These are phyloP conservation scores for Fusarium sp. DNA, from an alignment of 2,329 filamentous ascomycete species.

Conservation along the genomic window DNA sequence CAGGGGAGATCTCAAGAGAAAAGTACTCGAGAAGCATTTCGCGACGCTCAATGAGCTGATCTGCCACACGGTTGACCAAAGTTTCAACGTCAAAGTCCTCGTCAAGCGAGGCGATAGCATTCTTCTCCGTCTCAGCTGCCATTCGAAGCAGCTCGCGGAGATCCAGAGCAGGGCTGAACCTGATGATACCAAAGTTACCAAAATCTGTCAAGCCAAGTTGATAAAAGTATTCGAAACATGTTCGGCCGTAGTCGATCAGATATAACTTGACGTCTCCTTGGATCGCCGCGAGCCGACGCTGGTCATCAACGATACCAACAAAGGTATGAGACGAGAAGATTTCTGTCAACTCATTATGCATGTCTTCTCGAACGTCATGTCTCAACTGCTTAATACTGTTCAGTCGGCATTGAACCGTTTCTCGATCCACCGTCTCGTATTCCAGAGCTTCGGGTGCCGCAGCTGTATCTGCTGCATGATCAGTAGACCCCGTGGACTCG, in stretches of 20 bases:
- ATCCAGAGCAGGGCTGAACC: constrained; percentile 77
- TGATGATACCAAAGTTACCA: constrained; percentile 88
- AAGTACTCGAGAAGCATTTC: constrained; percentile 96
- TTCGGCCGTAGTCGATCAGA: constrained; percentile 89
- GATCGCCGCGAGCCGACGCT: constrained; percentile 85
- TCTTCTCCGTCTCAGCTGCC: constrained; percentile 74
- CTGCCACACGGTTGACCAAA: constrained; percentile 69
- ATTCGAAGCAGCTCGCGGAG: constrained; percentile 74
- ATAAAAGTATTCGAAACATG: constrained; percentile 91
- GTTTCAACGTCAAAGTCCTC: constrained; percentile 70
- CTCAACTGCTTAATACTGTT: constrained; percentile 87
- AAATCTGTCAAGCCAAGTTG: constrained; percentile 95
- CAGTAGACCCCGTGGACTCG: constrained; percentile 31
- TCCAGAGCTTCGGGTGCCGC: constrained; percentile 61
- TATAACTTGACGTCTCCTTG: constrained; percentile 93
- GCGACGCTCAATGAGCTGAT: constrained; percentile 74
- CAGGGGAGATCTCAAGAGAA: constrained; percentile 78
- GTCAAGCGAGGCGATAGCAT: constrained; percentile 51
- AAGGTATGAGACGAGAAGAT: constrained; percentile 89
- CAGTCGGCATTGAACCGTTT: constrained; percentile 74
- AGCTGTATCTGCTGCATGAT: constrained; percentile 48
- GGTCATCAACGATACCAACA: constrained; percentile 89
- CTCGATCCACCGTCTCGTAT: constrained; percentile 76
- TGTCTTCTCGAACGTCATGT: constrained; percentile 76
- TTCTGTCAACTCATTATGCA: constrained; percentile 86